Conservation (phyloP, 495 filamentous ascomycete genomes). For the Tuber umbilicatum region DNA sequence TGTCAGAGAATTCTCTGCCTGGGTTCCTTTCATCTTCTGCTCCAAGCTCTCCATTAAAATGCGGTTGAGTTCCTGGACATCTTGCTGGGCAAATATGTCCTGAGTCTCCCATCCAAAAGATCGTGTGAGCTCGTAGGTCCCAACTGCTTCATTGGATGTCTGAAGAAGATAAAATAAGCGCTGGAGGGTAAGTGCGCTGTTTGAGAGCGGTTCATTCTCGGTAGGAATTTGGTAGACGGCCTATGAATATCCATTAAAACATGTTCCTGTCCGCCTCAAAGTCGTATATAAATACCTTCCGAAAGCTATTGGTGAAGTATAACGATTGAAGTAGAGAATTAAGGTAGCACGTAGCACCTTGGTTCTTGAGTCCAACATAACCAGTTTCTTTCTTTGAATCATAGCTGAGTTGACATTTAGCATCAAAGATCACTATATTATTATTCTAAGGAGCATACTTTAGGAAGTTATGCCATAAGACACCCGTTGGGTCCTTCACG, state of each 20-base stretch:
- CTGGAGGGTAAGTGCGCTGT: slow-evolving; percentile 91
- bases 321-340: slow-evolving; percentile 95
- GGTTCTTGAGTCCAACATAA: slow-evolving; percentile 93
- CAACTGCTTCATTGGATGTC: slow-evolving; percentile 69
- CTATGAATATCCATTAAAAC: slow-evolving; percentile 45
- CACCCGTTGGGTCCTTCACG: slow-evolving; percentile 93
- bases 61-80: slow-evolving; percentile 92
- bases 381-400: slow-evolving; percentile 98
- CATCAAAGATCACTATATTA: slow-evolving; percentile 10
- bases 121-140: slow-evolving; percentile 83
- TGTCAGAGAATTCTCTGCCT: slow-evolving; percentile 82
- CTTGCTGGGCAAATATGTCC: slow-evolving; percentile 98
- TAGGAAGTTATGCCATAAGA: slow-evolving; percentile 97
- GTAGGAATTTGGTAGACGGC: slow-evolving; percentile 96
- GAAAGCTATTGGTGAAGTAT: slow-evolving; percentile 95
- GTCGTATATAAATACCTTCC: slow-evolving; percentile 58
- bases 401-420: slow-evolving; percentile 54
- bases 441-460: slow-evolving; percentile 52
- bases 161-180: slow-evolving; percentile 91
- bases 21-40: slow-evolving; percentile 94
- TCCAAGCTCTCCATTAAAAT: slow-evolving; percentile 97
- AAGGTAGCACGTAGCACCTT: slow-evolving; percentile 96
- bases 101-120: slow-evolving; percentile 98
- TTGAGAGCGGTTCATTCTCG: slow-evolving; percentile 66
- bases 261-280: slow-evolving; percentile 3